A percentile compares a stretch with the other conserved stretches of the same genome.
Conservation (phyloP, 148 eudicot genomes). For the Cornus suecica region DNA sequence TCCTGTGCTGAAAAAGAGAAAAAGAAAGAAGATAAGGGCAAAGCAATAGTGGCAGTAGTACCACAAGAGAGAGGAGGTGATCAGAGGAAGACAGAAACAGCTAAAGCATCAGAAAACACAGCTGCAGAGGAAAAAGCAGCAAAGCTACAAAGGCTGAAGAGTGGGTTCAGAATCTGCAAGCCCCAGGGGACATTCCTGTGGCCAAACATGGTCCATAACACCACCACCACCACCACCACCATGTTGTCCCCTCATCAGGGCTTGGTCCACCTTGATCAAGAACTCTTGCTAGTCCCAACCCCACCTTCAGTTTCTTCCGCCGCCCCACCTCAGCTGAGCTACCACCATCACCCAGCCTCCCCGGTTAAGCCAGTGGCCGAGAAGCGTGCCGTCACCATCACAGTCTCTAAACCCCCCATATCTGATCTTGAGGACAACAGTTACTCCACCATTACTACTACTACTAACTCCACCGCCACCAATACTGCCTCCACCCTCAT, state of each 20-base stretch:
- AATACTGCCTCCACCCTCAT: constrained; percentile 16
- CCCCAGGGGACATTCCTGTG: constrained; percentile 81
- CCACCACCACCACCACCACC: not conserved
- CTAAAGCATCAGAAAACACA: constrained; percentile 3
- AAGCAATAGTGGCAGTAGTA: constrained; percentile 22
- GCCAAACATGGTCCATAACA: constrained; percentile 52
- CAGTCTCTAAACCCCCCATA: constrained; percentile 10
- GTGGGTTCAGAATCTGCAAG: constrained; percentile 89
- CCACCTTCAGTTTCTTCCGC: constrained; percentile 77
- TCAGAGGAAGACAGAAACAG: not conserved
- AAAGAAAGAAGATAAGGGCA: constrained; percentile 21
- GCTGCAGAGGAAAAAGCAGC: constrained; percentile 47
- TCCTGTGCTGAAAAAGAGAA: constrained; percentile 20
- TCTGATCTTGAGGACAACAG: constrained; percentile 5
- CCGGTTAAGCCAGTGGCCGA: constrained; percentile 58
- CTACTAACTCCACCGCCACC: constrained; percentile 16
- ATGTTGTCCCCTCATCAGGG: constrained; percentile 30
- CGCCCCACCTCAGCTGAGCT: constrained; percentile 31
- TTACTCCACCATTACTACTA: constrained; percentile 18
- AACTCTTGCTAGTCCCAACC: constrained; percentile 53
- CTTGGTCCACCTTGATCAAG: constrained; percentile 45
- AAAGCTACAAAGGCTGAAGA: constrained; percentile 61
- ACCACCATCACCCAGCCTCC: constrained; percentile 22
- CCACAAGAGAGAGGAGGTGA: constrained; percentile 11
- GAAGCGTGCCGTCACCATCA: constrained; percentile 33